Evolutionary conservation across 345 rosid genomes (phyloP).

Genomic region (Eucalyptus rudis): DNA sequence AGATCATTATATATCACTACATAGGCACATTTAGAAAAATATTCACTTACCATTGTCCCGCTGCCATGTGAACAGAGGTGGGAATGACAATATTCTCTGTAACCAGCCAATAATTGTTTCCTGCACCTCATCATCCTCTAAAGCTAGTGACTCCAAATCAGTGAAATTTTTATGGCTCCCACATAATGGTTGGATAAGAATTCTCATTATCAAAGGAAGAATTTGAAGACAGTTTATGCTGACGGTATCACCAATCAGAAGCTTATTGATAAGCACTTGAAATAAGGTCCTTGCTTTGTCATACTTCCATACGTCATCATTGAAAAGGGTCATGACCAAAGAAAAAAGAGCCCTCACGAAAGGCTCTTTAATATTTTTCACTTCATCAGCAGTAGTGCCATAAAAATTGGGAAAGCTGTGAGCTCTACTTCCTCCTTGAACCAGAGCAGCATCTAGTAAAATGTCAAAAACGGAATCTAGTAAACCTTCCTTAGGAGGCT

Average conservation of each 20-base stretch:
- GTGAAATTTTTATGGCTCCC: conserved; percentile 11
- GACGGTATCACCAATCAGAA: conserved; percentile 59
- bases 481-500: conserved; percentile 12
- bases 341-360: conserved; percentile 75
- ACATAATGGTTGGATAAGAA: conserved; percentile 38
- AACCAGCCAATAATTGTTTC: conserved; percentile 56
- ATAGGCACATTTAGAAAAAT: background rate
- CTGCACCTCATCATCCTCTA: conserved; percentile 24
- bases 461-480: conserved; percentile 59
- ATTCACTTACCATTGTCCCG: conserved; percentile 38
- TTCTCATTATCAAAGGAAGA: conserved; percentile 46
- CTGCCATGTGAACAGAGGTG: conserved; percentile 59
- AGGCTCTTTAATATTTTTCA: conserved; percentile 54
- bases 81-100: conserved; percentile 45
- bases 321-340: conserved; percentile 48
- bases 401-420: conserved; percentile 21
- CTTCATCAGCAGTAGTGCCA: conserved; percentile 24
- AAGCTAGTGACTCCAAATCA: conserved; percentile 1
- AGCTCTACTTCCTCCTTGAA: conserved; percentile 31
- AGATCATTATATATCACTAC: background rate
- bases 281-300: conserved; percentile 55
- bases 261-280: conserved; percentile 47
- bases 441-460: conserved; percentile 76
- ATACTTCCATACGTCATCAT: conserved; percentile 49
- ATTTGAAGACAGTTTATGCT: conserved; percentile 58